These are phyloP conservation scores for Claviceps sp. DNA, from an alignment of 2,329 filamentous ascomycete genomes.

Conservation along the genomic window DNA sequence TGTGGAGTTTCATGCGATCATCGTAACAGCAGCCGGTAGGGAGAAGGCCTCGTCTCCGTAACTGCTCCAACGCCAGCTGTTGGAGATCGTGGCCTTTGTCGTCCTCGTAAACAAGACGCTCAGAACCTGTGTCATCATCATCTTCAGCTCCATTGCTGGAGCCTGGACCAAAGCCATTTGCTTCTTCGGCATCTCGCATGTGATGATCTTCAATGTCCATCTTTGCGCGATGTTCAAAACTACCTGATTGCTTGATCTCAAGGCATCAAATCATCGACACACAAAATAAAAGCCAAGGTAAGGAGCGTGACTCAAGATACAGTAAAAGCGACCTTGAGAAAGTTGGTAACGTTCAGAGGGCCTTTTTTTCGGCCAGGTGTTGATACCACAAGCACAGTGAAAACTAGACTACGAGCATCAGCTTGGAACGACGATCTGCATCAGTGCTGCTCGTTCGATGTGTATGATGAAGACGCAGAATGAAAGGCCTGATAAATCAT, in stretches of 20 bases:
- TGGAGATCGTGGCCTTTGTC: conserved; percentile 23
- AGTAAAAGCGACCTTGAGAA: not conserved
- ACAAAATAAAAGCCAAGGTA: not conserved
- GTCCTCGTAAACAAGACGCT: conserved; percentile 21
- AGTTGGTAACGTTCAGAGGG: not conserved
- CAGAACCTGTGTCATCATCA: conserved; percentile 20
- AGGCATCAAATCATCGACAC: not conserved
- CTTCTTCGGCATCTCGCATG: conserved; percentile 26
- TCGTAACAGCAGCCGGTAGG: conserved; percentile 80
- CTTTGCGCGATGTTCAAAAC: conserved; percentile 12
- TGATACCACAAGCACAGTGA: not conserved
- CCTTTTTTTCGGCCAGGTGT: not conserved
- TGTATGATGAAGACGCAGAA: not conserved
- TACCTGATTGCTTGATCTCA: not conserved
- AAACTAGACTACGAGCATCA: not conserved
- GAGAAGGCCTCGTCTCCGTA: conserved; percentile 35
- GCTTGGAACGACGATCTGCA: not conserved
- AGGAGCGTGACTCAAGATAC: not conserved
- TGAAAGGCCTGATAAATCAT: not conserved
- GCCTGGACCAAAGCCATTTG: conserved; percentile 13
- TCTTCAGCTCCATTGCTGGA: conserved; percentile 11
- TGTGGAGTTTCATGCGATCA: conserved; percentile 88
- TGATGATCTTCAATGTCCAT: conserved; percentile 32
- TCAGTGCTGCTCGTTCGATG: not conserved
- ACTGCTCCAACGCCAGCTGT: conserved; percentile 22